Evolutionary conservation across 805 yeast species (phyloP), one percentile per base, ranked within the genome.

Genomic region (Yamadazyma takamatsuzukensis): DNA sequence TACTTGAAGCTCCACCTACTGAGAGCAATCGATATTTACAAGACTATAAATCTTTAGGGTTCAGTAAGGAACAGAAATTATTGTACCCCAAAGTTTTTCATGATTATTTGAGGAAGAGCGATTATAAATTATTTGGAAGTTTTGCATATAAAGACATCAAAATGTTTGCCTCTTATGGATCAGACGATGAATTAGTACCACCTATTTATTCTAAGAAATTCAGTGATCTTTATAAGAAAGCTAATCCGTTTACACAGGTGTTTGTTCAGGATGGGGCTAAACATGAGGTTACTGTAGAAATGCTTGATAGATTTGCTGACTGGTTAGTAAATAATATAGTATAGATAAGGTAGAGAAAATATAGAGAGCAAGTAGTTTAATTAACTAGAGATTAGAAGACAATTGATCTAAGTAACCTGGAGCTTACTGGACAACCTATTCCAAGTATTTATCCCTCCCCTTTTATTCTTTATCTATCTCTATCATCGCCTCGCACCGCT

Each of bases 131-230:
- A 13, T 55, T 59, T 28, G 69, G 64, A 29, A 36, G 47, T 21
- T 65, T 58, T 40, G 61, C 66, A 5, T 50, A 50, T 44, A 25
- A 38, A 13, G 43, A 48, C 21, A 45, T 64, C 35, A 56, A 54
- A 27, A 26, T 62, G 42, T 65, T 57, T 44, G 70, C 70, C 2
- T 32, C 56, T 14, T 64, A 57, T 39, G 70, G 67, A 8, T 50
- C 43, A 9, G 49, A 47, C 7, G 72, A 66, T 32, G 50, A 47
- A 4, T 40, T 61, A 30, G 71, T 64, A 1, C 72, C 70, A 12
- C 51, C 59, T 3, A 43, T 41, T 19, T 53, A 63, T 18, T 43
- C 63, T 8, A 40, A 38, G 14, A 39, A 52, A 22, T 65, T 70
- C 66, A 40, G 50, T 11, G 61, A 58, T 5, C 29, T 53, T 32